Evolutionary conservation across 495 filamentous ascomycete species (phyloP).

Genomic region (Podospora tetraspora): DNA sequence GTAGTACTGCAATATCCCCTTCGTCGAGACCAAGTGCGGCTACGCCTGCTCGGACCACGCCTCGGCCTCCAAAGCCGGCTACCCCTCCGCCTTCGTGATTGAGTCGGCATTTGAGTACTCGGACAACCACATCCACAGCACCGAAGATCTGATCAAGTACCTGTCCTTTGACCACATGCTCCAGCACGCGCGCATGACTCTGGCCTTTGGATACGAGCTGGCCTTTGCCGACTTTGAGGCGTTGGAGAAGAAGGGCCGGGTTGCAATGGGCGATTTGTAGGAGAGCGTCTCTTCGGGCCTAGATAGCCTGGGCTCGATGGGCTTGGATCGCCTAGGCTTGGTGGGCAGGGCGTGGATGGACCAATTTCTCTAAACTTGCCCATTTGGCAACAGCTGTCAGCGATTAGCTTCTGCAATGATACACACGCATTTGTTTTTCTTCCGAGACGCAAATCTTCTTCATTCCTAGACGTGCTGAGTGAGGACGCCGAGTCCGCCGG

Average conservation of each 20-base stretch:
- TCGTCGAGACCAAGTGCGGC: constrained; percentile 86
- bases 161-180: constrained; percentile 97
- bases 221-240: constrained; percentile 57
- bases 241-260: constrained; percentile 25
- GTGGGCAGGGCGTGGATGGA: not conserved
- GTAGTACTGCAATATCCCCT: constrained; percentile 86
- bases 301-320: too few species aligned
- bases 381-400: not conserved
- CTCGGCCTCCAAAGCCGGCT: constrained; percentile 91
- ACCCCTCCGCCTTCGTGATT: constrained; percentile 92
- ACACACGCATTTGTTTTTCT: not conserved
- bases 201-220: constrained; percentile 85
- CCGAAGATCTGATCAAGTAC: constrained; percentile 81
- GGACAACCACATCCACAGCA: constrained; percentile 85
- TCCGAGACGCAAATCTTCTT: not conserved
- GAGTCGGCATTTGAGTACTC: constrained; percentile 82
- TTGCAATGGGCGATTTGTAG: constrained; percentile 14
- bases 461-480: too few species aligned
- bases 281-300: not conserved
- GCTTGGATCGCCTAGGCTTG: too few species aligned
- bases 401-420: not conserved
- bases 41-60: constrained; percentile 98
- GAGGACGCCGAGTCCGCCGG: too few species aligned
- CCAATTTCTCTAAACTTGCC: not conserved
- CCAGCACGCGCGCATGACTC: constrained; percentile 87